A percentile compares a stretch with the other conserved stretches of the same genome.
phyloP scores from a whole-genome alignment of 192 early-diverging fungal genomes.

The Rhizophagus clarus region DNA sequence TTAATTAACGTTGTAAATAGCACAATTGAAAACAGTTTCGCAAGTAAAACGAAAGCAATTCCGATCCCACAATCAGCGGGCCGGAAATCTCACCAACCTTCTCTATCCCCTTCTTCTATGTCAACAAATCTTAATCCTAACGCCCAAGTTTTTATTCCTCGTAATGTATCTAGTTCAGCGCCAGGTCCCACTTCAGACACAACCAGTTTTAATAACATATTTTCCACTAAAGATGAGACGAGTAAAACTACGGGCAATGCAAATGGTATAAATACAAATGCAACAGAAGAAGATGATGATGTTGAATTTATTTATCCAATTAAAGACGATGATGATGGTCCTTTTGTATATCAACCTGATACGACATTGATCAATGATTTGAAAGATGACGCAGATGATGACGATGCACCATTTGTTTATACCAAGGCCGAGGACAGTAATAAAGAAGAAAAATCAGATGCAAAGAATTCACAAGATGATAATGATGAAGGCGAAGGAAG shows the following conservation, averaged over 20 bases:
- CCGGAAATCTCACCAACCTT: neutral
- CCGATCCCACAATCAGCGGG: neutral
- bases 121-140: slow-evolving; percentile 16
- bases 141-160: slow-evolving; percentile 34
- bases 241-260: neutral
- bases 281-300: slow-evolving; percentile 4
- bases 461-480: neutral
- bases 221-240: neutral
- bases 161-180: slow-evolving; percentile 30
- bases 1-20: neutral
- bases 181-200: neutral
- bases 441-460: too few species aligned
- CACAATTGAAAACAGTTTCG: neutral
- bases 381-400: neutral
- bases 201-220: neutral
- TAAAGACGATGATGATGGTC: slow-evolving; percentile 25
- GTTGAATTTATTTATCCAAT: slow-evolving; percentile 3
- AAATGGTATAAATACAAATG: too few species aligned
- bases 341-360: neutral
- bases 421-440: too few species aligned
- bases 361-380: neutral
- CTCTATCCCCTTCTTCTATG: neutral
- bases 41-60: neutral
- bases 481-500: neutral
- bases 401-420: neutral